Conservation (phyloP, 495 filamentous ascomycete species). For the Acidomyces sp. region DNA sequence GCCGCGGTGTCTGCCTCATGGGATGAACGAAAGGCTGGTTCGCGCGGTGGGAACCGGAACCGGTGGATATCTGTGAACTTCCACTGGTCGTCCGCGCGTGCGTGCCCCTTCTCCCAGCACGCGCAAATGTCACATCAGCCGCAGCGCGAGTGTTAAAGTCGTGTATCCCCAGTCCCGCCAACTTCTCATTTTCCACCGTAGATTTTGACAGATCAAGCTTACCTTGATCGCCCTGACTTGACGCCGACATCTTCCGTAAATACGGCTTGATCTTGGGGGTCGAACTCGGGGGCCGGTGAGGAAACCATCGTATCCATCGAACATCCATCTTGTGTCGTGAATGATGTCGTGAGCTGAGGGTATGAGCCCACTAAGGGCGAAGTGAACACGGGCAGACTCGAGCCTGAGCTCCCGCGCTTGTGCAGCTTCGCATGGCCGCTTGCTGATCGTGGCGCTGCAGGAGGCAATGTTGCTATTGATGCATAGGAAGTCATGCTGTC, state of each 20-base stretch:
- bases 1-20: constrained; percentile 45
- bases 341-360: constrained; percentile 27
- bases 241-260: constrained; percentile 38
- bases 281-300: constrained; percentile 13
- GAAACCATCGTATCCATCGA: constrained; percentile 6
- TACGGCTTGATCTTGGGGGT: constrained; percentile 44
- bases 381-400: constrained; percentile 21
- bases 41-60: constrained; percentile 36
- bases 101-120: constrained; percentile 24
- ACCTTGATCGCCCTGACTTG: constrained; percentile 28
- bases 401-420: constrained; percentile 29
- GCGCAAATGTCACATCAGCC: constrained; percentile 23
- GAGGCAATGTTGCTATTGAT: neutral
- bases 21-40: constrained; percentile 44
- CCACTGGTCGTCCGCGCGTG: constrained; percentile 45
- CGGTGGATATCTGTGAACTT: constrained; percentile 42
- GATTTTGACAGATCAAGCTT: constrained; percentile 42
- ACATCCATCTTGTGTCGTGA: constrained; percentile 27
- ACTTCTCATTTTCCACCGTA: constrained; percentile 41
- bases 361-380: constrained; percentile 7
- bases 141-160: constrained; percentile 31
- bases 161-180: constrained; percentile 41
- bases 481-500: constrained; percentile 8
- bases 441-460: neutral
- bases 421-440: constrained; percentile 25